phyloP scores from a whole-genome alignment of 495 filamentous ascomycete genomes.

The Hypoxylon subgilvum region DNA sequence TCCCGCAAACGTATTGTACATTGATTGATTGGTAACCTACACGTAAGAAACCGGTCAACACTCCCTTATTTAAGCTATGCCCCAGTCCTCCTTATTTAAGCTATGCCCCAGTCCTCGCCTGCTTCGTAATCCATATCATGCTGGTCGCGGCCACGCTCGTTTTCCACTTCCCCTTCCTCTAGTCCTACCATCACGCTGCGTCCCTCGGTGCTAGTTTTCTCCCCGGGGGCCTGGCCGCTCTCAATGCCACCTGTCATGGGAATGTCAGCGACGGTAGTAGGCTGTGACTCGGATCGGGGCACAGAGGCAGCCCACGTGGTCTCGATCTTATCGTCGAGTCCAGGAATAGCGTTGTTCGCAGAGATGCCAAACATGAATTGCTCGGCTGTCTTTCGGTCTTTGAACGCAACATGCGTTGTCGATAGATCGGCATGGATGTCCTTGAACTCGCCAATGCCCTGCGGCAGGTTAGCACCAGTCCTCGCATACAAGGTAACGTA shows the following conservation, averaged over 20 bases:
- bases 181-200: slow-evolving; percentile 10
- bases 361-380: slow-evolving; percentile 72
- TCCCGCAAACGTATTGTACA: too few relatives aligned
- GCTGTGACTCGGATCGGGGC: slow-evolving; percentile 16
- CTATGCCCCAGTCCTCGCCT: slow-evolving; percentile 34
- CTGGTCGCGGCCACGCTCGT: slow-evolving; percentile 26
- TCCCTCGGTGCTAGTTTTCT: slow-evolving; percentile 9
- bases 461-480: slow-evolving; percentile 27
- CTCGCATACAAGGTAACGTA: neutral
- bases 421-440: slow-evolving; percentile 71
- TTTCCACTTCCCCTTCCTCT: slow-evolving; percentile 39
- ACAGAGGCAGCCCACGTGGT: slow-evolving; percentile 68
- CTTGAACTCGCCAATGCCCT: slow-evolving; percentile 86
- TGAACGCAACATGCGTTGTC: slow-evolving; percentile 74
- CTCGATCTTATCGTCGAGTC: slow-evolving; percentile 74
- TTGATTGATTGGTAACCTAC: too few relatives aligned
- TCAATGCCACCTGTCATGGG: slow-evolving; percentile 12
- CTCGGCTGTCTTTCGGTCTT: slow-evolving; percentile 88
- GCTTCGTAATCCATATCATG: slow-evolving; percentile 42
- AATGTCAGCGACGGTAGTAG: slow-evolving; percentile 10
- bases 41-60: too few relatives aligned
- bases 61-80: slow-evolving; percentile 9
- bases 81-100: slow-evolving; percentile 29
- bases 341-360: slow-evolving; percentile 66
- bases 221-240: slow-evolving; percentile 14